These are phyloP conservation scores for Mesembryanthemum crystallinum DNA, from an alignment of 148 eudicot species.

Conservation along the genomic window DNA sequence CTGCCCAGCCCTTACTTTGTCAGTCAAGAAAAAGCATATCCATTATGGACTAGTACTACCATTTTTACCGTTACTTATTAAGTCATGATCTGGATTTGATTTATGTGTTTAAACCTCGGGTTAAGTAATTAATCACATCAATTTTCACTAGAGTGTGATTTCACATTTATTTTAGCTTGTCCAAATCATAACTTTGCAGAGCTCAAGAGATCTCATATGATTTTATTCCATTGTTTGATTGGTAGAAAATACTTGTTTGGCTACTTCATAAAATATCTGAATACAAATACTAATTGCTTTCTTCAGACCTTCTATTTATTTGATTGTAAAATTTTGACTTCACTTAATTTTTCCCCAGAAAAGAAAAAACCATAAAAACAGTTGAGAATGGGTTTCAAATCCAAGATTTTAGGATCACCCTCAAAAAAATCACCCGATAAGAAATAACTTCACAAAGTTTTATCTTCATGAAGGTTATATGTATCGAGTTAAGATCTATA, in stretches of 20 bases:
- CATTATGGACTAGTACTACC: background rate
- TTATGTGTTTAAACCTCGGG: slow-evolving; percentile 6
- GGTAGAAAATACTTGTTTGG: no score
- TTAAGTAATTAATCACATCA: background rate
- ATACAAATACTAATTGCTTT: background rate
- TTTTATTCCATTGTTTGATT: background rate
- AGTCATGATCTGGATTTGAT: background rate
- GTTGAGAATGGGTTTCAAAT: no score
- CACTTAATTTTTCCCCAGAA: no score
- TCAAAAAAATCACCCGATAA: no score
- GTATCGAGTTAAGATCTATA: background rate
- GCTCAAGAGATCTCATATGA: background rate
- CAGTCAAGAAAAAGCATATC: slow-evolving; percentile 3
- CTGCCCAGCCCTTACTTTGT: slow-evolving; percentile 16
- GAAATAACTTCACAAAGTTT: no score
- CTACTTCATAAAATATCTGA: background rate
- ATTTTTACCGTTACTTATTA: background rate
- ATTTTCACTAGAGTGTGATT: background rate
- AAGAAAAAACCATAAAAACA: no score
- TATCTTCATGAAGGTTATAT: background rate
- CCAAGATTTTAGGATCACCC: no score
- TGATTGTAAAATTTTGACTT: no score
- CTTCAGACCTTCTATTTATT: no score
- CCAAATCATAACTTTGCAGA: background rate
- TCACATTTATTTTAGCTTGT: background rate